phyloP scores from a whole-genome alignment of 352 stramenopile genomes.

The Globisporangium cylindrosporum region DNA sequence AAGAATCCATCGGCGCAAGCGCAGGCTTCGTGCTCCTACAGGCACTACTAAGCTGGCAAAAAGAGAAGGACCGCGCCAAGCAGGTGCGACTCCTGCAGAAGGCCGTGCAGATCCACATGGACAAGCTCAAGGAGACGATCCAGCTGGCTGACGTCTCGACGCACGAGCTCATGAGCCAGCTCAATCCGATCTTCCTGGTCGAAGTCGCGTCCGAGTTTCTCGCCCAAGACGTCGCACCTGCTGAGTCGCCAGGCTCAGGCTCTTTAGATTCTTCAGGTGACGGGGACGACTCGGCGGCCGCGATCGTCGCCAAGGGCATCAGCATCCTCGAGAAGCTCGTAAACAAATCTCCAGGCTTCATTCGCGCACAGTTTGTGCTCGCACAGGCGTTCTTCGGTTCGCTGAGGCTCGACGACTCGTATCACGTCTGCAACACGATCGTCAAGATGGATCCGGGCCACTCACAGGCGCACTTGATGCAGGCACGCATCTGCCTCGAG shows the following conservation, averaged over 20 bases:
- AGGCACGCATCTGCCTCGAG: slow-evolving; percentile 80
- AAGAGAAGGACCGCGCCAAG: slow-evolving; percentile 58
- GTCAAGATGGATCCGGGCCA: slow-evolving; percentile 78
- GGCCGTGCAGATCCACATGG: slow-evolving; percentile 81
- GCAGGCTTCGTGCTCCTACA: slow-evolving; percentile 84
- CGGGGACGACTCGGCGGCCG: slow-evolving; percentile 5
- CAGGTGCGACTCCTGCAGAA: slow-evolving; percentile 77
- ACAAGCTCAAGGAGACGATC: slow-evolving; percentile 66
- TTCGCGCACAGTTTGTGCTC: slow-evolving; percentile 81
- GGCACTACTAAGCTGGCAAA: slow-evolving; percentile 80
- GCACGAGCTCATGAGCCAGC: slow-evolving; percentile 68
- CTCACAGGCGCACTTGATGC: slow-evolving; percentile 76
- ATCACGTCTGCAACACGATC: slow-evolving; percentile 70
- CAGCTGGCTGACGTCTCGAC: slow-evolving; percentile 62
- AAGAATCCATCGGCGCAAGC: slow-evolving; percentile 81
- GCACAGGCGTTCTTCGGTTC: slow-evolving; percentile 77
- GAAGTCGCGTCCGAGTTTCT: slow-evolving; percentile 85
- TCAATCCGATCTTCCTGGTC: slow-evolving; percentile 89
- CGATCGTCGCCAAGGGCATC: slow-evolving; percentile 48
- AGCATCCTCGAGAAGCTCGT: slow-evolving; percentile 84
- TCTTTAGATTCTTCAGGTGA: no score
- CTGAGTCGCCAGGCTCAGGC: no score
- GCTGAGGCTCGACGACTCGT: slow-evolving; percentile 73
- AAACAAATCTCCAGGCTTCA: slow-evolving; percentile 76
- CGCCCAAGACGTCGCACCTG: slow-evolving; percentile 28